Evolutionary conservation across 768 basidiomycete genomes (phyloP).

Genomic region (Leucogyrophana mollusca): DNA sequence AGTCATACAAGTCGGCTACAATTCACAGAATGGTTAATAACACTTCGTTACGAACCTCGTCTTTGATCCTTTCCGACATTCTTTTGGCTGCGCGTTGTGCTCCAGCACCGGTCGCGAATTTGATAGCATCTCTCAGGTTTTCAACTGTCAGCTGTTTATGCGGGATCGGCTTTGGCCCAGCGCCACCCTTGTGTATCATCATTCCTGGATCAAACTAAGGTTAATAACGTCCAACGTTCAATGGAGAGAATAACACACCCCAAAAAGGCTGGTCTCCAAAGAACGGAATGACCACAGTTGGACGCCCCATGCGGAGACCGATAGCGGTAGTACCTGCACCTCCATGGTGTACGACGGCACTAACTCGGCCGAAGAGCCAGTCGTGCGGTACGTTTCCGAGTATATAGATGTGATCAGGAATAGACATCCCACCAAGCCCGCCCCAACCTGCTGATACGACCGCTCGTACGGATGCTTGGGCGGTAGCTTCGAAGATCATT

Average conservation of each 20-base stretch:
- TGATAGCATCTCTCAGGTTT: constrained; percentile 53
- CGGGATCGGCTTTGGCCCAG: constrained; percentile 59
- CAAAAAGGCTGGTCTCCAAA: constrained; percentile 66
- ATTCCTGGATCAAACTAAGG: constrained; percentile 34
- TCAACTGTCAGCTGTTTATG: constrained; percentile 48
- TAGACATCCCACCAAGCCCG: constrained; percentile 48
- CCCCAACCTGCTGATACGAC: constrained; percentile 70
- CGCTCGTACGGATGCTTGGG: constrained; percentile 53
- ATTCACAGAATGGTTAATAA: not conserved
- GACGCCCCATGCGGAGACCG: constrained; percentile 55
- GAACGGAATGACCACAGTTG: constrained; percentile 63
- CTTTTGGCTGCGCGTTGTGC: constrained; percentile 48
- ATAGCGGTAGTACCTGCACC: constrained; percentile 69
- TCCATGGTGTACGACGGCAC: constrained; percentile 63
- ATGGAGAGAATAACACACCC: constrained; percentile 32
- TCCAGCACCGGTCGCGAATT: constrained; percentile 41
- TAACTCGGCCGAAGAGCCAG: constrained; percentile 61
- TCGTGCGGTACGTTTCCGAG: constrained; percentile 69
- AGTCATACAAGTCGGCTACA: not conserved
- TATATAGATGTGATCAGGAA: constrained; percentile 58
- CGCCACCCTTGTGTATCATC: constrained; percentile 61
- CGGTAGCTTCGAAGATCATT: constrained; percentile 57
- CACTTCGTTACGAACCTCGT: constrained; percentile 34
- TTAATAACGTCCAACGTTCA: constrained; percentile 26
- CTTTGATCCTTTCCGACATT: constrained; percentile 50